Percentiles rank a stretch among this genome's conserved stretches.
These are phyloP conservation scores for Scenedesmus sp. DNA, from an alignment of 163 green algal genomes.

Conservation along the genomic window DNA sequence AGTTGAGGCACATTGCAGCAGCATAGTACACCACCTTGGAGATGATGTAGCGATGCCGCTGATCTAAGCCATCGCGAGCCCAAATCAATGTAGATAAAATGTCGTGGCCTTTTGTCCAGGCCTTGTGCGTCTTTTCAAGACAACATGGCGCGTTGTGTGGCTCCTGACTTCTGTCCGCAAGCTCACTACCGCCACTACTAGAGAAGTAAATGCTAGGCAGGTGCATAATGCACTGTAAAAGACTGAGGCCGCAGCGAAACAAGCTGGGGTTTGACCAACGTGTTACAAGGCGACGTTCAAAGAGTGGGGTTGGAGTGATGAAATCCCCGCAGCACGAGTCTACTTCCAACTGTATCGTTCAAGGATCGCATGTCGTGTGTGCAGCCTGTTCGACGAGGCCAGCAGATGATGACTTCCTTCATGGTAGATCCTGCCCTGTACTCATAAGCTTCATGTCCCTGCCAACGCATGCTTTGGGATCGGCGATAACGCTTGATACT, in stretches of 20 bases:
- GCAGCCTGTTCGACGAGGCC: no score
- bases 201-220: neutral
- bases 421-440: no score
- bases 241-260: neutral
- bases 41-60: constrained; percentile 66
- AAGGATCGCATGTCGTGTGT: no score
- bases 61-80: constrained; percentile 64
- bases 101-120: neutral
- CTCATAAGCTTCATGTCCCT: no score
- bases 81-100: neutral
- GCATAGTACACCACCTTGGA: constrained; percentile 54
- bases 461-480: no score
- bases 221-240: neutral
- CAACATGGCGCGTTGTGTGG: neutral
- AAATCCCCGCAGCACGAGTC: no score
- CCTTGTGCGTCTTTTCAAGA: neutral
- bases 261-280: neutral
- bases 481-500: no score
- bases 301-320: no score
- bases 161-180: neutral
- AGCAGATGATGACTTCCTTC: no score
- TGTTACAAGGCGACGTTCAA: neutral
- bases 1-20: neutral
- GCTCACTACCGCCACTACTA: neutral
- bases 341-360: no score